These are phyloP conservation scores for Lentinula guzmanii DNA, from an alignment of 768 basidiomycete species.

Conservation along the genomic window DNA sequence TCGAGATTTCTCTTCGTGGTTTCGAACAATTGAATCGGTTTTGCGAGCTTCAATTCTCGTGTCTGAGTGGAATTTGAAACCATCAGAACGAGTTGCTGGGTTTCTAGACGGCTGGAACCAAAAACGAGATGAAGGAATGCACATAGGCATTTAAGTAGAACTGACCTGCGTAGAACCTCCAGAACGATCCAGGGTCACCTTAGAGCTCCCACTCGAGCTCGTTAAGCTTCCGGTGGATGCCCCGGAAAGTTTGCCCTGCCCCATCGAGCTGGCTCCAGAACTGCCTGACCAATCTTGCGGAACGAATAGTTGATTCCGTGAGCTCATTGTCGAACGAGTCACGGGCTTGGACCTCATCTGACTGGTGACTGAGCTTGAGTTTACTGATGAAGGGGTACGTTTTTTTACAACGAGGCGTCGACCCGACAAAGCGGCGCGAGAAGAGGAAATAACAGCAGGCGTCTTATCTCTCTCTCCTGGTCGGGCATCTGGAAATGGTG, in stretches of 20 bases:
- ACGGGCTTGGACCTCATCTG: neutral
- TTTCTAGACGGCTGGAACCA: slow-evolving; percentile 10
- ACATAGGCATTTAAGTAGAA: neutral
- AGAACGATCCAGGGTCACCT: neutral
- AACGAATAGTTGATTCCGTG: neutral
- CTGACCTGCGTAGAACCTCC: neutral
- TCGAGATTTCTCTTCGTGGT: slow-evolving; percentile 20
- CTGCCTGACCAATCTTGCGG: neutral
- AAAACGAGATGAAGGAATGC: neutral
- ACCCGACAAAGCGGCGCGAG: slow-evolving; percentile 5
- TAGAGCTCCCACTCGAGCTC: neutral
- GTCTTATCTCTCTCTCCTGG: slow-evolving; percentile 26
- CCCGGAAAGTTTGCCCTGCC: neutral
- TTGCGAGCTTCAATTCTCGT: slow-evolving; percentile 43
- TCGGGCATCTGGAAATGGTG: slow-evolving; percentile 16
- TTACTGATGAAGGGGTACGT: neutral
- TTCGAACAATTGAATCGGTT: slow-evolving; percentile 17
- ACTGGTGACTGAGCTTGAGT: neutral
- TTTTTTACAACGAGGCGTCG: neutral
- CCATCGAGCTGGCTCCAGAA: neutral
- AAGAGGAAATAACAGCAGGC: slow-evolving; percentile 4
- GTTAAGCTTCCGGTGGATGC: neutral
- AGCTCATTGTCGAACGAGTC: neutral
- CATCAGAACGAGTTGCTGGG: slow-evolving; percentile 39
- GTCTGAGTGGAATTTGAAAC: slow-evolving; percentile 49